Conservation (phyloP, 202 grass and related monocot genomes). For the Miscanthus sacchariflorus region DNA sequence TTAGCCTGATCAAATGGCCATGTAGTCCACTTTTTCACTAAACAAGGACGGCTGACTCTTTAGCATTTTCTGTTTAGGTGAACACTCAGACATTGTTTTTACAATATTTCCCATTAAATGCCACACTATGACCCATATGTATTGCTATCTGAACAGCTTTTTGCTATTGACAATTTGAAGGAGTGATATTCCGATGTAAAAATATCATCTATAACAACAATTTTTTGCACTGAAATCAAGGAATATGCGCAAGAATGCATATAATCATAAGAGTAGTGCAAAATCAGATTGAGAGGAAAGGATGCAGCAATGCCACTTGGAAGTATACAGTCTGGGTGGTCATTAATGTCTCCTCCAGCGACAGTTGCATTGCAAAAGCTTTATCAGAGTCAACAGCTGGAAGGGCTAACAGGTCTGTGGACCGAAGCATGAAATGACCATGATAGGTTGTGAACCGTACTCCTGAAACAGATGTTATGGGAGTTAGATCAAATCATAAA, state of each 20-base stretch:
- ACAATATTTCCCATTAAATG: neutral
- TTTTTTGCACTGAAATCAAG: constrained; percentile 13
- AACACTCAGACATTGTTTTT: neutral
- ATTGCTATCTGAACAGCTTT: constrained; percentile 12
- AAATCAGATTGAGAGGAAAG: constrained; percentile 51
- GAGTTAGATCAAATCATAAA: constrained; percentile 35
- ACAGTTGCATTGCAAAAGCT: constrained; percentile 91
- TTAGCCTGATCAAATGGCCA: neutral
- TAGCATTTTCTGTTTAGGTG: neutral
- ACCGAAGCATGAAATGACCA: constrained; percentile 97
- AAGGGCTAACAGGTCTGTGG: constrained; percentile 95
- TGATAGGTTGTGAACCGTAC: constrained; percentile 95
- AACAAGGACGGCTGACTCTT: neutral
- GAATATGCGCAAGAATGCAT: neutral
- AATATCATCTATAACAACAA: neutral
- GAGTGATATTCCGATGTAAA: constrained; percentile 20
- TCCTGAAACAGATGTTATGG: constrained; percentile 52
- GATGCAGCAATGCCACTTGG: constrained; percentile 97
- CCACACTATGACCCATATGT: constrained; percentile 14
- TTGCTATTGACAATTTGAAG: neutral
- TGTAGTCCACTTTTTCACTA: neutral
- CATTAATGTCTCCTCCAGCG: constrained; percentile 91
- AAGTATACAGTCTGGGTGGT: constrained; percentile 90
- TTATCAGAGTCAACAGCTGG: constrained; percentile 99
- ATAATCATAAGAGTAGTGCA: constrained; percentile 1